phyloP scores from a whole-genome alignment of 1,284 basidiomycete genomes.

The Boletus subluridellus region DNA sequence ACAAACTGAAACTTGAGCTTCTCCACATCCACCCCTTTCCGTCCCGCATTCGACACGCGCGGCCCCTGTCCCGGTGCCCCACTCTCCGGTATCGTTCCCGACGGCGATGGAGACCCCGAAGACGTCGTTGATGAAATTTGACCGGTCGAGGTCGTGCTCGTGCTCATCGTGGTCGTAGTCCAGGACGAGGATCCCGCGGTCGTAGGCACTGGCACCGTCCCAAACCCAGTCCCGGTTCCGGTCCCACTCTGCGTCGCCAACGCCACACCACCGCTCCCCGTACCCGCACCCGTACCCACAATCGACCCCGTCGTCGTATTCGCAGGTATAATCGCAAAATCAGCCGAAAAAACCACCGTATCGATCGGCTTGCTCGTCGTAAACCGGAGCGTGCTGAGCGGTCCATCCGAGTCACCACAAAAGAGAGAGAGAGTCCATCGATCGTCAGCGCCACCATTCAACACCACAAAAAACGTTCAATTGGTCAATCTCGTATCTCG shows the following conservation, averaged over 20 bases:
- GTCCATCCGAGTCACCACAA: neutral
- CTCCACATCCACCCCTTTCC: slow-evolving; percentile 38
- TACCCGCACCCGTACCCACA: neutral
- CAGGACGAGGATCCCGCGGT: neutral
- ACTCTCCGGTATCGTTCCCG: slow-evolving; percentile 5
- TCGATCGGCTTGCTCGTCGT: slow-evolving; percentile 22
- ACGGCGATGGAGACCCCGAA: slow-evolving; percentile 19
- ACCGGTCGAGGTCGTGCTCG: slow-evolving; percentile 18
- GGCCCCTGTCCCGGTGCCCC: slow-evolving; percentile 12
- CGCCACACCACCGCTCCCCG: neutral
- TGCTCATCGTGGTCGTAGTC: slow-evolving; percentile 1
- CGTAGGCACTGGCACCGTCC: neutral
- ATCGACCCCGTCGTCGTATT: slow-evolving; percentile 11
- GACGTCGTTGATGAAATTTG: slow-evolving; percentile 14
- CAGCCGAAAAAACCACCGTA: slow-evolving; percentile 36
- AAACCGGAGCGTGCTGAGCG: slow-evolving; percentile 35
- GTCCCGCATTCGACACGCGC: slow-evolving; percentile 21
- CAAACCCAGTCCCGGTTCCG: neutral
- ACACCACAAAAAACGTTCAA: neutral
- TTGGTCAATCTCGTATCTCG: slow-evolving; percentile 6
- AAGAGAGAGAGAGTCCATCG: neutral
- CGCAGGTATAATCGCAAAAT: slow-evolving; percentile 34
- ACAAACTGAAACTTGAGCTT: slow-evolving; percentile 49
- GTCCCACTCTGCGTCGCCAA: slow-evolving; percentile 6
- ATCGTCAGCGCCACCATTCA: neutral